Conservation (phyloP, 768 basidiomycete species). For the Mycena metata region DNA sequence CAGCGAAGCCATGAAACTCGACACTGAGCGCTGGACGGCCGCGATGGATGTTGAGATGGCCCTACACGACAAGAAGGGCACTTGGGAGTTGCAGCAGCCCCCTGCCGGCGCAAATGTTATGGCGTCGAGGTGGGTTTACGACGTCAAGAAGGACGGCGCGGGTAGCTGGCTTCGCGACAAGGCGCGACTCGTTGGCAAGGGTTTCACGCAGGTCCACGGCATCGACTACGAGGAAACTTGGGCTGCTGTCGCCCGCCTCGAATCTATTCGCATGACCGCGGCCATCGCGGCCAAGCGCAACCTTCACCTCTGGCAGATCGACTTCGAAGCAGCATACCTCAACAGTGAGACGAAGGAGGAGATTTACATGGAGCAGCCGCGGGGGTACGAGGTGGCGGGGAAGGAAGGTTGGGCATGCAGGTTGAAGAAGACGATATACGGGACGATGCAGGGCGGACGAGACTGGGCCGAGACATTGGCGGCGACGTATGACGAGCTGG, state of each 20-base stretch:
- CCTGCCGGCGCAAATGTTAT: constrained; percentile 11
- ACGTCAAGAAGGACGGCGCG: constrained; percentile 19
- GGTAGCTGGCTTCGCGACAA: constrained; percentile 1
- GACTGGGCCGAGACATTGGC: constrained; percentile 27
- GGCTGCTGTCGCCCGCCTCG: constrained; percentile 1
- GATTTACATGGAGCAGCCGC: too few relatives aligned
- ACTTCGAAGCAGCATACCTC: constrained; percentile 6
- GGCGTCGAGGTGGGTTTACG: neutral
- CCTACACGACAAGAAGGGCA: constrained; percentile 3
- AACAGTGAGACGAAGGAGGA: too few relatives aligned
- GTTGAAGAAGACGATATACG: constrained; percentile 25
- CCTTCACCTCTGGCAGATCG: constrained; percentile 13
- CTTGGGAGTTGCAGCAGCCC: constrained; percentile 17
- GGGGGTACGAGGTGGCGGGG: constrained; percentile 10
- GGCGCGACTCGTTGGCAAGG: constrained; percentile 4
- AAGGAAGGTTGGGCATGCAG: constrained; percentile 19
- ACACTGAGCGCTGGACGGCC: constrained; percentile 1
- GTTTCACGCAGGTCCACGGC: neutral
- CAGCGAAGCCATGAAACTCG: constrained; percentile 7
- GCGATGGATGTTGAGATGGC: constrained; percentile 18
- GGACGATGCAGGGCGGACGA: constrained; percentile 26
- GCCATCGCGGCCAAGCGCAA: neutral
- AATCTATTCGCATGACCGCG: constrained; percentile 8
- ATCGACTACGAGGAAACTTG: constrained; percentile 8
- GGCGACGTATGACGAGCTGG: constrained; percentile 22